Conservation (phyloP, 2,329 filamentous ascomycete genomes). For the Elsinoe arachidis region DNA sequence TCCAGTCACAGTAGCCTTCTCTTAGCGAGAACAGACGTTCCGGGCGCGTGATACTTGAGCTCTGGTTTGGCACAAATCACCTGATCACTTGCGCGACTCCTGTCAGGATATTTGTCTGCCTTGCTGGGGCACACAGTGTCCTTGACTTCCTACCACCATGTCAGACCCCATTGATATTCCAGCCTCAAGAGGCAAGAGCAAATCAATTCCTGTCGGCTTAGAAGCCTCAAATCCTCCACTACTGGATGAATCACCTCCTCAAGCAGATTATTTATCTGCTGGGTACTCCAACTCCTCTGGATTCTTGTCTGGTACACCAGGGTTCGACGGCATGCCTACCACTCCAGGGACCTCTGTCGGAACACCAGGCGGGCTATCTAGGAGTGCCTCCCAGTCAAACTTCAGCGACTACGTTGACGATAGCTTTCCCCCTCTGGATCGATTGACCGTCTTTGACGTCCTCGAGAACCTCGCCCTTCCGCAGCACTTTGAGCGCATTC, state of each 20-base stretch:
- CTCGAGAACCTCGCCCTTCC: conserved; percentile 87
- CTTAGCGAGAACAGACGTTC: not conserved
- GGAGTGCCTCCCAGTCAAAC: conserved; percentile 38
- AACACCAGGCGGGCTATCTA: conserved; percentile 48
- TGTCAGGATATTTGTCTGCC: not conserved
- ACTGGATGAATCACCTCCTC: not conserved
- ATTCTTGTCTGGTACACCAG: not conserved
- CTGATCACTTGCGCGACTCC: not conserved
- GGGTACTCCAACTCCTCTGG: conserved; percentile 25
- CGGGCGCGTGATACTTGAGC: conserved; percentile 2
- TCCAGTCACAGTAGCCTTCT: not conserved
- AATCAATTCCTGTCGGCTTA: conserved; percentile 6
- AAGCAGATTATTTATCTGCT: conserved; percentile 30
- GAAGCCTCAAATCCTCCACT: conserved; percentile 9
- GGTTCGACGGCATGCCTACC: conserved; percentile 16
- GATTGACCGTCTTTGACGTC: conserved; percentile 82
- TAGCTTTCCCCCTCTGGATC: conserved; percentile 76
- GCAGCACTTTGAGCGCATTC: conserved; percentile 83
- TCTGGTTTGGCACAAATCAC: not conserved
- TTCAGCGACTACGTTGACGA: conserved; percentile 57
- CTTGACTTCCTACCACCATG: conserved; percentile 14
- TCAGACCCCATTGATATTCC: conserved; percentile 18
- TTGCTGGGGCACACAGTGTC: not conserved
- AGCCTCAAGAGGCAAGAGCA: conserved; percentile 16
- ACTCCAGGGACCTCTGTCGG: conserved; percentile 35